phyloP scores from a whole-genome alignment of 768 basidiomycete genomes.

The Cystofilobasidium ferigula region DNA sequence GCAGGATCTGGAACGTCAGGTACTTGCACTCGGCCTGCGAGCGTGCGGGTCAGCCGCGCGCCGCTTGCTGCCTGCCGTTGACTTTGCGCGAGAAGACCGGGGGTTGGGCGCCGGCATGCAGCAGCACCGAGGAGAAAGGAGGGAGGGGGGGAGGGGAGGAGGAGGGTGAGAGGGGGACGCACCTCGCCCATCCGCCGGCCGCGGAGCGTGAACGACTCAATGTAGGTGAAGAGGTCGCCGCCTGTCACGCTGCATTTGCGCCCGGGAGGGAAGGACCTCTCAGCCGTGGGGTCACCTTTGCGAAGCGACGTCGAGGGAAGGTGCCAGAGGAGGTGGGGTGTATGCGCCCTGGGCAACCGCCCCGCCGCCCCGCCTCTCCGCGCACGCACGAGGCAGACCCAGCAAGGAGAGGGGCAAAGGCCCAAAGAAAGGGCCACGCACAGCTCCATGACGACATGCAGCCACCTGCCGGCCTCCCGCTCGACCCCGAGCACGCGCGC shows the following conservation, averaged over 20 bases:
- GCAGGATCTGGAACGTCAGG: constrained; percentile 20
- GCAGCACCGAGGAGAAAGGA: no score
- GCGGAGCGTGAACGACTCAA: background rate
- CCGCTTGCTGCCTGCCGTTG: no score
- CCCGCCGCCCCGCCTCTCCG: no score
- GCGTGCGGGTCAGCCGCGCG: no score
- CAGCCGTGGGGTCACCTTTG: no score
- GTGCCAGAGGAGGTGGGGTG: no score
- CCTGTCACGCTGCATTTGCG: constrained; percentile 19
- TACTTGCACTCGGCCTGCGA: constrained; percentile 20
- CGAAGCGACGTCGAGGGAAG: no score
- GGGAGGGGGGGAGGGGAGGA: no score
- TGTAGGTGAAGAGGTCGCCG: constrained; percentile 22
- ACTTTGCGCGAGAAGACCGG: no score
- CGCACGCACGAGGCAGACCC: background rate
- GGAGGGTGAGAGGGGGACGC: background rate
- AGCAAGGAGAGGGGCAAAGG: background rate
- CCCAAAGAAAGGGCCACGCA: background rate
- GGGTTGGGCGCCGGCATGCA: no score
- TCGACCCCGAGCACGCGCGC: background rate
- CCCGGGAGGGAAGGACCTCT: no score
- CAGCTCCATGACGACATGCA: background rate
- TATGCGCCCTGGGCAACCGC: no score
- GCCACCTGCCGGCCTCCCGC: background rate
- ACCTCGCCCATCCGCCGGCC: background rate